phyloP scores from a whole-genome alignment of 2,329 filamentous ascomycete genomes.

The Botrytis fragariae region DNA sequence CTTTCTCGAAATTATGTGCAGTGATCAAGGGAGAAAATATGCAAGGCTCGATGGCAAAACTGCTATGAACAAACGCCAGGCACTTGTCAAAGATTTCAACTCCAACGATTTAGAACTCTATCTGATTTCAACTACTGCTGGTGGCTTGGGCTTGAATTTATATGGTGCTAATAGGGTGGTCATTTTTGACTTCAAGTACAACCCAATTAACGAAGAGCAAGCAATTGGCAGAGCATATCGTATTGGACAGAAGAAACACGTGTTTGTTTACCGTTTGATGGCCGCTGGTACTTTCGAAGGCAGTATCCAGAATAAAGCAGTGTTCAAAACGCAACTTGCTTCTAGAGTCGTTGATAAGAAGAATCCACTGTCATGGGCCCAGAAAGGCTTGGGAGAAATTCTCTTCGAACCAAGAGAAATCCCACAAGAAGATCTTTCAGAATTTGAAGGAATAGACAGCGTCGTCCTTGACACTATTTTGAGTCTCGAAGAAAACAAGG shows the following conservation, averaged over 20 bases:
- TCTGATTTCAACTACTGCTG: constrained; percentile 80
- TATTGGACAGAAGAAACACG: constrained; percentile 75
- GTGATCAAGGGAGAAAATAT: constrained; percentile 47
- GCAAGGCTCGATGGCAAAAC: constrained; percentile 68
- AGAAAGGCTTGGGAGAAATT: constrained; percentile 52
- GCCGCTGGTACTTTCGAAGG: constrained; percentile 78
- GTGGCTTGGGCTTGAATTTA: constrained; percentile 81
- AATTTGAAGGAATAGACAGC: constrained; percentile 57
- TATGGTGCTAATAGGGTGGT: constrained; percentile 80
- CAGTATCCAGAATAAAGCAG: constrained; percentile 65
- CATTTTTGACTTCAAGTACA: constrained; percentile 80
- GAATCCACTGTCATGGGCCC: constrained; percentile 66
- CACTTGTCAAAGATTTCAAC: constrained; percentile 68
- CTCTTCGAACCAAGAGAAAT: constrained; percentile 58
- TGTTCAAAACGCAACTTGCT: constrained; percentile 82
- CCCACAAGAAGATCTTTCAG: constrained; percentile 49
- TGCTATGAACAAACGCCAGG: constrained; percentile 55
- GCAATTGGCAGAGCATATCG: constrained; percentile 84
- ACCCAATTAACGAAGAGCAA: constrained; percentile 79
- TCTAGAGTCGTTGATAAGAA: constrained; percentile 80
- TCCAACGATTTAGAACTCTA: constrained; percentile 56
- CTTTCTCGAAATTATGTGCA: constrained; percentile 62
- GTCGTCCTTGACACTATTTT: constrained; percentile 54
- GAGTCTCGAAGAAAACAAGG: neutral
- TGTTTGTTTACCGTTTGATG: constrained; percentile 82